Base-by-base conservation (phyloP, 75 land plant genomes). In the Picea sitchensis region DNA sequence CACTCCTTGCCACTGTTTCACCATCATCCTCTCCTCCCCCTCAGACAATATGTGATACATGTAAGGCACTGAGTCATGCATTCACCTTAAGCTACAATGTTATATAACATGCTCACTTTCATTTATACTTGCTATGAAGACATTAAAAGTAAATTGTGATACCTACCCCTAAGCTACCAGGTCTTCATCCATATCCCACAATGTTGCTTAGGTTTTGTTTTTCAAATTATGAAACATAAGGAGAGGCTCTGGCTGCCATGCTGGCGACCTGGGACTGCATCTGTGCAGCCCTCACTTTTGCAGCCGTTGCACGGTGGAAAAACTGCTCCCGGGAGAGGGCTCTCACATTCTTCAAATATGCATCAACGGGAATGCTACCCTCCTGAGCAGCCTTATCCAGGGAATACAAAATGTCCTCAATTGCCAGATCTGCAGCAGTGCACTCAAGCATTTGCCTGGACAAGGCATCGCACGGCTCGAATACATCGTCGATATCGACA, bases 371-470 rank as follows among this genome's bases (percentile, higher is more conserved):
- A 65, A 94, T 79, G 5, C 31, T 80, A 9, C 92, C 88, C 18
- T 84, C 79, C 77, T 88, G 83, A 57, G 88, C 78, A 14, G 91
- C 94, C 71, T 84, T 87, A 61, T 94, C 97, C 68, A 94, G 69
- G 7, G 87, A 85, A 74, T 90, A 88, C 13, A 92, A 79, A 36
- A 87, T 62, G 78, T 94, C 97, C 60, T 94, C 97, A 36, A 92
- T 78, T 14, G 88, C 89, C 18, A 79, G 62, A 82, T 90, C 92
- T 20, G 83, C 87, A 20, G 94, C 86, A 58, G 56, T 65, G 47
- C 81, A 67, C 7, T 92, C 92, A 20, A 94, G 57, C 85, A 86
- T 58, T 56, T 83, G 82, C 78, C 82, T 81, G 2, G 91, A 87
- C 51, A 80, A 61, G 4, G 58, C 81, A 78, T 92, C 95, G 34